Evolutionary conservation across 495 filamentous ascomycete species (phyloP).

Genomic region (Tuber magnatum): DNA sequence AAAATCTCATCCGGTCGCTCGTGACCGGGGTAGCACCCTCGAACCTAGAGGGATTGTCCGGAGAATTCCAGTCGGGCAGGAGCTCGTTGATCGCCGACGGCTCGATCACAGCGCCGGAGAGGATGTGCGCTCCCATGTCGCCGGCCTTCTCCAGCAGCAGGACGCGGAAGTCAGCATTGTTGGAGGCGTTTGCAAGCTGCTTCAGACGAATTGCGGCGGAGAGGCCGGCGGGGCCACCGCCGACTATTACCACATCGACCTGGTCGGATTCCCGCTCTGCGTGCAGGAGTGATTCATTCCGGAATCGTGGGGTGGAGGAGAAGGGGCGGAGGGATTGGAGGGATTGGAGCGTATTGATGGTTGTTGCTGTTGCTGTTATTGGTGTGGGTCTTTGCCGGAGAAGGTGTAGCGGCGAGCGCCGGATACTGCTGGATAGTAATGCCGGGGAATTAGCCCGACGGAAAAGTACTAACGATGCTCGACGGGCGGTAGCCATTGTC

Average conservation of each 20-base stretch:
- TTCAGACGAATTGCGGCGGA: conserved; percentile 90
- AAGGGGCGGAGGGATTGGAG: conserved; percentile 16
- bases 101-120: conserved; percentile 93
- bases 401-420: conserved; percentile 7
- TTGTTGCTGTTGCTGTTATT: neutral
- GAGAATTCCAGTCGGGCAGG: conserved; percentile 84
- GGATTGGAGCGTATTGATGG: neutral
- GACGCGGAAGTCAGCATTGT: conserved; percentile 91
- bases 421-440: conserved; percentile 11
- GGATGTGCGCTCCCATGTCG: conserved; percentile 87
- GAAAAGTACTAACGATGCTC: conserved; percentile 26
- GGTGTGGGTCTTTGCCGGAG: conserved; percentile 14
- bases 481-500: conserved; percentile 33
- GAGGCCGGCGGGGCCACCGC: conserved; percentile 86
- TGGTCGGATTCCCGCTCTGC: conserved; percentile 68
- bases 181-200: conserved; percentile 90
- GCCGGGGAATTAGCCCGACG: conserved; percentile 17
- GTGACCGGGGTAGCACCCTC: conserved; percentile 73
- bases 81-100: conserved; percentile 84
- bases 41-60: conserved; percentile 80
- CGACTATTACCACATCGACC: conserved; percentile 95
- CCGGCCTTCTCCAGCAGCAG: conserved; percentile 91
- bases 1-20: conserved; percentile 82
- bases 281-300: conserved; percentile 20
- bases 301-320: conserved; percentile 20